Evolutionary conservation across 1,139 yeast species (phyloP).

Genomic region (Debaryomycetaceae sp.): DNA sequence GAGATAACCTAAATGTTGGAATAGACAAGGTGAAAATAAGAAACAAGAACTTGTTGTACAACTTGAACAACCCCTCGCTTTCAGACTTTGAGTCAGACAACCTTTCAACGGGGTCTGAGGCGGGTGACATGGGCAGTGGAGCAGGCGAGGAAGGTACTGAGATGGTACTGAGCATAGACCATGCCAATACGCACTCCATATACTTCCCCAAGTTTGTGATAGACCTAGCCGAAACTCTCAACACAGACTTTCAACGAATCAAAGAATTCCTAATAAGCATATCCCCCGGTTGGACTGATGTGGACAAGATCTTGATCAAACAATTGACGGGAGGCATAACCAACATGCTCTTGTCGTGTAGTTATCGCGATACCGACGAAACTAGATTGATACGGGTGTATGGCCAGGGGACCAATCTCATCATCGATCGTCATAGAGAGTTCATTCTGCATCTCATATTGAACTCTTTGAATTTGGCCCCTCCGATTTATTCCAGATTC

Average conservation of each 20-base stretch:
- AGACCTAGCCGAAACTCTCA: conserved; percentile 29
- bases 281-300: conserved; percentile 32
- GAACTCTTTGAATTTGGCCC: conserved; percentile 62
- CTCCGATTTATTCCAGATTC: conserved; percentile 65
- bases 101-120: conserved; percentile 6
- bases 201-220: conserved; percentile 38
- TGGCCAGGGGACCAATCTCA: conserved; percentile 71
- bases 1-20: not conserved
- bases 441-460: conserved; percentile 67
- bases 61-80: conserved; percentile 42
- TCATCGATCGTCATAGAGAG: conserved; percentile 75
- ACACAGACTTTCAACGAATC: conserved; percentile 29
- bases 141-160: conserved; percentile 1
- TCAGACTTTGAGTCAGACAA: conserved; percentile 36
- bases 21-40: conserved; percentile 25
- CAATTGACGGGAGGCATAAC: conserved; percentile 77
- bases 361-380: conserved; percentile 22
- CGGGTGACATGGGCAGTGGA: conserved; percentile 2
- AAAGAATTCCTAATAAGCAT: conserved; percentile 30
- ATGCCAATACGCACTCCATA: conserved; percentile 33
- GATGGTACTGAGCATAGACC: conserved; percentile 15
- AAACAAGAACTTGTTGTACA: conserved; percentile 37
- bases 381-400: conserved; percentile 65
- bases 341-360: conserved; percentile 62
- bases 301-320: conserved; percentile 23